phyloP scores from a whole-genome alignment of 768 basidiomycete species.

The Lepiota brunneoincarnata region DNA sequence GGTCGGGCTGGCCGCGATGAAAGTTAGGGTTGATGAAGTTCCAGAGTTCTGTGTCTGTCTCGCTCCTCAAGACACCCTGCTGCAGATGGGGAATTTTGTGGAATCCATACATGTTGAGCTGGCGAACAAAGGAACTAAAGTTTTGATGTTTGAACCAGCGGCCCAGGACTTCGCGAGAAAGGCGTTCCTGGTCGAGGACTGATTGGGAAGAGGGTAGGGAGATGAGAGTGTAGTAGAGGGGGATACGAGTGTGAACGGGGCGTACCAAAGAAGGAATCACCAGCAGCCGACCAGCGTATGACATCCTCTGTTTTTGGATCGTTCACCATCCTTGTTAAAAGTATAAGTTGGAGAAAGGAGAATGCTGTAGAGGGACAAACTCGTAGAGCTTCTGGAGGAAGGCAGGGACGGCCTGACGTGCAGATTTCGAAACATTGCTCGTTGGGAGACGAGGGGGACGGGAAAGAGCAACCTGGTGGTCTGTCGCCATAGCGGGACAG shows the following conservation, averaged over 20 bases:
- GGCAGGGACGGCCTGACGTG: constrained; percentile 55
- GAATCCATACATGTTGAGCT: constrained; percentile 96
- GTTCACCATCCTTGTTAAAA: constrained; percentile 76
- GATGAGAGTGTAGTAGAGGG: background rate
- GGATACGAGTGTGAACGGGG: background rate
- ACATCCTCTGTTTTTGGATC: constrained; percentile 79
- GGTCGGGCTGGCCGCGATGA: constrained; percentile 82
- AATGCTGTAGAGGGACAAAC: constrained; percentile 43
- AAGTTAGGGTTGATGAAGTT: constrained; percentile 94
- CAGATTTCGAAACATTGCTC: constrained; percentile 29
- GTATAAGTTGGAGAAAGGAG: constrained; percentile 6
- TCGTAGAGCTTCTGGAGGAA: constrained; percentile 93
- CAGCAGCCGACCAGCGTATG: constrained; percentile 89
- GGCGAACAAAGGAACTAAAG: constrained; percentile 88
- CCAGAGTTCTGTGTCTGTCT: constrained; percentile 80
- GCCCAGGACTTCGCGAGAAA: constrained; percentile 86
- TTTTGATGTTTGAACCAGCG: constrained; percentile 98
- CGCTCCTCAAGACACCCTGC: constrained; percentile 86
- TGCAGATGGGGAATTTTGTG: constrained; percentile 95
- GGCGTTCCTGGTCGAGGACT: constrained; percentile 92
- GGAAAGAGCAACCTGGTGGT: constrained; percentile 58
- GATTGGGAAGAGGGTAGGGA: background rate
- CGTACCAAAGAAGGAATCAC: constrained; percentile 90
- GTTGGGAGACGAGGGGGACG: constrained; percentile 32
- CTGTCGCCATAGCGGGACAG: constrained; percentile 39